Evolutionary conservation across 2,329 filamentous ascomycete species (phyloP).

Genomic region (Ceratocystis alfenasii): DNA sequence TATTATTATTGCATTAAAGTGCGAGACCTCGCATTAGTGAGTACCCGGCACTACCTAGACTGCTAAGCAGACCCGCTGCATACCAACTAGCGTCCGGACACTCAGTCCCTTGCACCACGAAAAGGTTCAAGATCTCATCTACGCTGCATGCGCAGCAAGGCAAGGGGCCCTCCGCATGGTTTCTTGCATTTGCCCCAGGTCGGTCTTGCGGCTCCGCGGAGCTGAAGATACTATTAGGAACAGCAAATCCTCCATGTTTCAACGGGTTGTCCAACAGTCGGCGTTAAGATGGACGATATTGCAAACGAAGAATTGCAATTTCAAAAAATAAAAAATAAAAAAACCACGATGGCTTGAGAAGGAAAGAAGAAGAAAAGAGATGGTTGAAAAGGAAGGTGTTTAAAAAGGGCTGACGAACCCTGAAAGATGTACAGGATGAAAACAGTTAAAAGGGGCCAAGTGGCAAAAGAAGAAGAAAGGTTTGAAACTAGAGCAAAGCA

Average conservation of each 20-base stretch:
- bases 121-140: constrained; percentile 25
- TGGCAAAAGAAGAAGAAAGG: background rate
- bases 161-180: constrained; percentile 25
- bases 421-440: background rate
- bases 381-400: constrained; percentile 12
- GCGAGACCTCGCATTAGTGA: constrained; percentile 20
- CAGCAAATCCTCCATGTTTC: constrained; percentile 24
- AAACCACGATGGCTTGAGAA: background rate
- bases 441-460: constrained; percentile 1
- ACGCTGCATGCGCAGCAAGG: background rate
- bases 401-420: constrained; percentile 6
- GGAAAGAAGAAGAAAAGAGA: background rate
- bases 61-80: background rate
- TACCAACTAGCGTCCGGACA: background rate
- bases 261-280: constrained; percentile 29
- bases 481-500: constrained; percentile 7
- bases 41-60: background rate
- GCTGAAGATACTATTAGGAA: background rate
- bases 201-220: background rate
- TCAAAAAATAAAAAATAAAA: constrained; percentile 16
- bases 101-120: constrained; percentile 25
- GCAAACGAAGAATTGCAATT: constrained; percentile 20
- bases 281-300: constrained; percentile 29
- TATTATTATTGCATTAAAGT: constrained; percentile 2
- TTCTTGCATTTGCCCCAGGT: constrained; percentile 17